Evolutionary conservation across 805 yeast species (phyloP).

Genomic region (Saccharomycopsis synnaedendra): DNA sequence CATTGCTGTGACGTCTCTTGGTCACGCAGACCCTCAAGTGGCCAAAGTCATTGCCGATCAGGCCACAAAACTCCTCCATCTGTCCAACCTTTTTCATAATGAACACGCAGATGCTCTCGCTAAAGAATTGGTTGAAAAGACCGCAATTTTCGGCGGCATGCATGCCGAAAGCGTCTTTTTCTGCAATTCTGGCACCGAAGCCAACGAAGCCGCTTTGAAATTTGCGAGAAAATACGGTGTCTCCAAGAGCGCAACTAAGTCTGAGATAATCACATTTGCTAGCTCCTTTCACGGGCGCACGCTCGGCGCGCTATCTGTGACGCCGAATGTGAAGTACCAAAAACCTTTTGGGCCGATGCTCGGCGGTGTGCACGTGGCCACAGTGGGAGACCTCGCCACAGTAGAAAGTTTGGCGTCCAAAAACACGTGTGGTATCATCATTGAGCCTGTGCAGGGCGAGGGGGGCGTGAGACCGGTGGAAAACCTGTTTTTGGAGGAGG

Average conservation of each 20-base stretch:
- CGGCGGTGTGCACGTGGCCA: slow-evolving; percentile 75
- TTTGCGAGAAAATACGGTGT: slow-evolving; percentile 77
- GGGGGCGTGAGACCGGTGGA: slow-evolving; percentile 79
- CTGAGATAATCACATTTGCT: slow-evolving; percentile 76
- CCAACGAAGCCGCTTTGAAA: slow-evolving; percentile 70
- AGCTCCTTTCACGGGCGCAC: slow-evolving; percentile 94
- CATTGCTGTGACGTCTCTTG: slow-evolving; percentile 92
- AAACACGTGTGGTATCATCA: slow-evolving; percentile 71
- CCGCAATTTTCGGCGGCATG: slow-evolving; percentile 71
- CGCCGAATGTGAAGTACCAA: slow-evolving; percentile 90
- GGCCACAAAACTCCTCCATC: slow-evolving; percentile 61
- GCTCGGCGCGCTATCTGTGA: slow-evolving; percentile 85
- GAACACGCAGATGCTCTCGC: slow-evolving; percentile 75
- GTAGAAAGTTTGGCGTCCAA: slow-evolving; percentile 35
- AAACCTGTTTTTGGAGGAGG: slow-evolving; percentile 48
- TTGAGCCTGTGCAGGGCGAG: slow-evolving; percentile 97
- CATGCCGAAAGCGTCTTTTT: slow-evolving; percentile 64
- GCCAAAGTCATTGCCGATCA: slow-evolving; percentile 66
- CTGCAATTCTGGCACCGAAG: slow-evolving; percentile 68
- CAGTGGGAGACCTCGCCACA: slow-evolving; percentile 45
- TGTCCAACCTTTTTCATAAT: slow-evolving; percentile 79
- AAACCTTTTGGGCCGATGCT: slow-evolving; percentile 82
- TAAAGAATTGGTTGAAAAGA: slow-evolving; percentile 55
- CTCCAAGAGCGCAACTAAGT: slow-evolving; percentile 38
- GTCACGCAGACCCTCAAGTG: slow-evolving; percentile 72